Evolutionary conservation across 2,329 filamentous ascomycete genomes (phyloP), one percentile per base, ranked within the genome.

Genomic region (Clarireedia paspali): DNA sequence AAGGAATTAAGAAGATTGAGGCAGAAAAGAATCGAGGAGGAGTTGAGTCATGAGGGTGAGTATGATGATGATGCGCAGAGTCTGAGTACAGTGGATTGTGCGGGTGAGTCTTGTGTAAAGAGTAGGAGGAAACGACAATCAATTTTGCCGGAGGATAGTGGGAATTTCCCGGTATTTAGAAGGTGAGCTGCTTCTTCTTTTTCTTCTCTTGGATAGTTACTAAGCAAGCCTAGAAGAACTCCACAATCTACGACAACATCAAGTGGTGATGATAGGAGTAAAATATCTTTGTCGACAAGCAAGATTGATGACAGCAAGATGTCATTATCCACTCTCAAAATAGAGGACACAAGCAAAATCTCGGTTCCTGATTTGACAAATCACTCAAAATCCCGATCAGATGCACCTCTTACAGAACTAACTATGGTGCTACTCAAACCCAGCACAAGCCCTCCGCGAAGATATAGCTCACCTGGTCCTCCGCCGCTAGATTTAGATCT

Each of bases 11-110:
- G 74, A 61, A 74, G 79, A 20, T 69, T 83, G 7, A 76, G 79
- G 67, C 76, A 78, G 49, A 77, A 76, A 61, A 74, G 79, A 59
- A 83, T 83, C n/a, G 78, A 78, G 59, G 75, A 81, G 45, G 81
- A 83, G 61, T 70, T 84, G 3, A 73, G 76, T 47, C 75, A 68
- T 40, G 78, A 80, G 39, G 68, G 72, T 38, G 64, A 67, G 9
- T 70, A 72, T 47, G 71, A 73, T 17, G 67, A 70, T 23, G 67
- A 70, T 59, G 68, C 67, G 23, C 68, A 65, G 45, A 67, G 66
- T 17, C 12, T 68, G 7, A 51, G 57, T 23, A 60, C 61, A 6
- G 38, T 50, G 1, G 47, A 55, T 12, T 50, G 46, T 45, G 14
- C 38, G 17, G n/a, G 47, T 60, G 44, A 17, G 40, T 5, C 56